phyloP scores from a whole-genome alignment of 768 basidiomycete species.

The Thelephora aurantiotincta region DNA sequence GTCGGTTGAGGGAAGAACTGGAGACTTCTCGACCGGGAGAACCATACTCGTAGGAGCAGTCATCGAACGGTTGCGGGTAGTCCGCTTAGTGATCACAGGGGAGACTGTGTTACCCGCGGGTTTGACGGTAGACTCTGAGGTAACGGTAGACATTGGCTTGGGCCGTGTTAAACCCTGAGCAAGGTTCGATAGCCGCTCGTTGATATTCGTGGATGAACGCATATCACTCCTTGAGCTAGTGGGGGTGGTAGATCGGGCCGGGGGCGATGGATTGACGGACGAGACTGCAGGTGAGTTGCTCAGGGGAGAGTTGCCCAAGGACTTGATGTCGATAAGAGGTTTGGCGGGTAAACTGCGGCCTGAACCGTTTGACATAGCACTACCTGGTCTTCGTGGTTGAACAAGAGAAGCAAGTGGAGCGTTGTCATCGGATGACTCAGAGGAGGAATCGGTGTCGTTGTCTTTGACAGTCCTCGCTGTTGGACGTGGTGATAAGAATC shows the following conservation, averaged over 20 bases:
- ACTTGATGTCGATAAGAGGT: constrained; percentile 27
- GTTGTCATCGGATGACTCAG: constrained; percentile 41
- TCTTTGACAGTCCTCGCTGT: neutral
- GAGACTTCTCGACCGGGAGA: no score
- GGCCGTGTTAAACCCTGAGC: neutral
- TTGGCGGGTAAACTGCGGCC: constrained; percentile 23
- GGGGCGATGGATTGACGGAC: constrained; percentile 4
- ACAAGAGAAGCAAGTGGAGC: constrained; percentile 52
- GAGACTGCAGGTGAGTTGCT: neutral
- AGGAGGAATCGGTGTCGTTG: constrained; percentile 13
- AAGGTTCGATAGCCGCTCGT: neutral
- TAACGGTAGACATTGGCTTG: neutral
- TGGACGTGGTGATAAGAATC: neutral
- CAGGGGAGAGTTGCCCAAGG: constrained; percentile 8
- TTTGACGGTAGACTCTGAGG: neutral
- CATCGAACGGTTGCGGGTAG: neutral
- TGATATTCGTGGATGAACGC: constrained; percentile 2
- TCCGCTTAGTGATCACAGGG: neutral
- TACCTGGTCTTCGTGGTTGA: constrained; percentile 52
- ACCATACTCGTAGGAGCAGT: neutral
- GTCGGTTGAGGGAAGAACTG: no score
- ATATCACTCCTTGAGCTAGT: constrained; percentile 5
- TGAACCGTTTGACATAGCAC: constrained; percentile 27
- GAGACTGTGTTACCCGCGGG: neutral
- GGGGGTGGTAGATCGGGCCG: constrained; percentile 5